A percentile compares a stretch with the other conserved stretches of the same genome.
These are phyloP conservation scores for Brettanomyces sp. DNA, from an alignment of 805 yeast species.

Conservation along the genomic window DNA sequence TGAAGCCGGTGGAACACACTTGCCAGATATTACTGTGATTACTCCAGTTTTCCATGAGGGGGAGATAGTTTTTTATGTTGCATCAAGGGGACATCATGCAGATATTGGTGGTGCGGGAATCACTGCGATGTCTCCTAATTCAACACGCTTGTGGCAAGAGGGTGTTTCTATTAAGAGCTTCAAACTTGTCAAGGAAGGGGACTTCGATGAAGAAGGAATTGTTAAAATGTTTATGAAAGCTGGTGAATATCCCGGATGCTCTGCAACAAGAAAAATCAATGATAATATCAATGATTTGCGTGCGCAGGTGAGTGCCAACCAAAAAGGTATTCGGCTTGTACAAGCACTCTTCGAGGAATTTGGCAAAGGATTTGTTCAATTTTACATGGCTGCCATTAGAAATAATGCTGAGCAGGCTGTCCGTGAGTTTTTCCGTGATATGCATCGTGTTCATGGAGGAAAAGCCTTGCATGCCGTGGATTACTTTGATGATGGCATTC, in stretches of 20 bases:
- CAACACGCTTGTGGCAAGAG: slow-evolving; percentile 43
- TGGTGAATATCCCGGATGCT: slow-evolving; percentile 42
- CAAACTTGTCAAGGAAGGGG: slow-evolving; percentile 39
- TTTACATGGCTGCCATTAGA: slow-evolving; percentile 39
- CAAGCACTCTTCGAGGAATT: slow-evolving; percentile 34
- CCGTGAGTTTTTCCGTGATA: slow-evolving; percentile 21
- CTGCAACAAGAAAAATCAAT: slow-evolving; percentile 44
- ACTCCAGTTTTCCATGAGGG: slow-evolving; percentile 44
- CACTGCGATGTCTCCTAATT: slow-evolving; percentile 47
- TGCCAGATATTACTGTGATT: slow-evolving; percentile 46
- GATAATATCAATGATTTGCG: slow-evolving; percentile 44
- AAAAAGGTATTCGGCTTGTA: slow-evolving; percentile 39
- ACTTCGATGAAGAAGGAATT: slow-evolving; percentile 44
- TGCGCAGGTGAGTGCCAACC: slow-evolving; percentile 44
- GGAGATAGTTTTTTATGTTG: slow-evolving; percentile 41
- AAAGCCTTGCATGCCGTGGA: slow-evolving; percentile 38
- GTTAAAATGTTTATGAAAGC: slow-evolving; percentile 41
- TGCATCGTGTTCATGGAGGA: slow-evolving; percentile 30
- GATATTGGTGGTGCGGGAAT: slow-evolving; percentile 56
- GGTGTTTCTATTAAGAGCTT: slow-evolving; percentile 42
- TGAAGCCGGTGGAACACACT: slow-evolving; percentile 36
- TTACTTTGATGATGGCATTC: slow-evolving; percentile 48
- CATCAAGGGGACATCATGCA: slow-evolving; percentile 54
- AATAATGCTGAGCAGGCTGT: slow-evolving; percentile 40
- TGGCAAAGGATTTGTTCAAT: slow-evolving; percentile 31